Evolutionary conservation across 495 filamentous ascomycete species (phyloP).

Genomic region (Penicillium flavigenum): DNA sequence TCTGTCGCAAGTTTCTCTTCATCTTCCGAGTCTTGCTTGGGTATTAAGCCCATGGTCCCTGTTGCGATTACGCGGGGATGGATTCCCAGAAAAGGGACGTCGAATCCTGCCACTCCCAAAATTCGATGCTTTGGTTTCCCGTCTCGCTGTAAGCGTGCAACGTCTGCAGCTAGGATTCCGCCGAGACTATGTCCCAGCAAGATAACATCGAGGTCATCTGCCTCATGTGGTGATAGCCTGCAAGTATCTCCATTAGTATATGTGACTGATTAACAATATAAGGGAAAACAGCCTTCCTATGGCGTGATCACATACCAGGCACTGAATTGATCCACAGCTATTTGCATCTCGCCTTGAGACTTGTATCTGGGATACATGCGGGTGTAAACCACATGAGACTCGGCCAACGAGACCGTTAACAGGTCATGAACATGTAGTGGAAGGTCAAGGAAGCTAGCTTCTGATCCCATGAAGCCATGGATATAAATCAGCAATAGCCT

Average conservation of each 20-base stretch:
- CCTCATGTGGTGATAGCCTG: constrained; percentile 76
- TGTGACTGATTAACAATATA: background rate
- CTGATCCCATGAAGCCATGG: constrained; percentile 91
- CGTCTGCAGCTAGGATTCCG: constrained; percentile 77
- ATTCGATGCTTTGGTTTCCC: constrained; percentile 61
- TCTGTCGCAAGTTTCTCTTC: constrained; percentile 30
- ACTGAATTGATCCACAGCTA: constrained; percentile 79
- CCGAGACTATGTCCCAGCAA: constrained; percentile 91
- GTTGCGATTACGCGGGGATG: constrained; percentile 83
- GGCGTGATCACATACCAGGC: constrained; percentile 55
- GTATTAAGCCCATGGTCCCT: constrained; percentile 76
- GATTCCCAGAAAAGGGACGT: constrained; percentile 84
- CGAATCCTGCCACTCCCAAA: constrained; percentile 78
- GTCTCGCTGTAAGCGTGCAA: constrained; percentile 57
- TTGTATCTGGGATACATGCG: constrained; percentile 93
- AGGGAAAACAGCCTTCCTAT: background rate
- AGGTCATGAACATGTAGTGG: constrained; percentile 84
- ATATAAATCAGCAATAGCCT: constrained; percentile 80
- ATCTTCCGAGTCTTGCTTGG: constrained; percentile 41
- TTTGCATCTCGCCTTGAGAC: constrained; percentile 69
- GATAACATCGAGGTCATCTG: constrained; percentile 71
- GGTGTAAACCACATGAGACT: constrained; percentile 79
- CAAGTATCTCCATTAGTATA: constrained; percentile 4
- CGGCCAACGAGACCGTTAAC: constrained; percentile 62
- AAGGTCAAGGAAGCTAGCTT: constrained; percentile 83